Evolutionary conservation across 371 early-diverging fungal species (phyloP).

Genomic region (Rhizopus microsporus): DNA sequence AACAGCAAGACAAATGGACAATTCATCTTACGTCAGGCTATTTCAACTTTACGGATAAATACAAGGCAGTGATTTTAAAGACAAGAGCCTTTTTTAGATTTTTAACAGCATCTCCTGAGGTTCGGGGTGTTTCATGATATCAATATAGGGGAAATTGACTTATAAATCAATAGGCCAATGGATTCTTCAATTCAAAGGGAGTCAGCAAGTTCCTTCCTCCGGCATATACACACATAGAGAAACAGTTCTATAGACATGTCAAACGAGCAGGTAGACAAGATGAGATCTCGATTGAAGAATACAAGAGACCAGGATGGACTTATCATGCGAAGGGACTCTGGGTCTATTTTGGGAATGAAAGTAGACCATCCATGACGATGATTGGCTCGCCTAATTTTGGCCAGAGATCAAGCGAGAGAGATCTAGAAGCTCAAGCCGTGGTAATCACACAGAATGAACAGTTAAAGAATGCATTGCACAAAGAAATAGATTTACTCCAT

Average conservation of each 20-base stretch:
- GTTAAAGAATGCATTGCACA: conserved; percentile 59
- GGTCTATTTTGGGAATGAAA: conserved; percentile 44
- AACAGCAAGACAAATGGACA: conserved; percentile 40
- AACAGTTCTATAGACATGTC: conserved; percentile 56
- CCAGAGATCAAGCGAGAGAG: conserved; percentile 83
- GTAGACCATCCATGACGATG: conserved; percentile 66
- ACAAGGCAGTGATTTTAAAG: conserved; percentile 61
- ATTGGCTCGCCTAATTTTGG: conserved; percentile 95
- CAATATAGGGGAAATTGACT: not conserved
- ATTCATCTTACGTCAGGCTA: conserved; percentile 89
- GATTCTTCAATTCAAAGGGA: conserved; percentile 88
- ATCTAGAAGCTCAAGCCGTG: conserved; percentile 87
- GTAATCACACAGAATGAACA: conserved; percentile 63
- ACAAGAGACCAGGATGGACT: conserved; percentile 81
- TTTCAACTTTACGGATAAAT: conserved; percentile 83
- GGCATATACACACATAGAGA: conserved; percentile 85
- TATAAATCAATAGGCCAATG: conserved; percentile 73
- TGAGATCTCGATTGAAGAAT: conserved; percentile 69
- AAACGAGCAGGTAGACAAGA: conserved; percentile 37
- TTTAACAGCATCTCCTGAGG: conserved; percentile 86
- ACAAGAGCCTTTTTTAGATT: conserved; percentile 66
- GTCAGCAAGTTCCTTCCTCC: conserved; percentile 85
- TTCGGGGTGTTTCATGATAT: conserved; percentile 20
- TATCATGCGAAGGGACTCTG: conserved; percentile 87
- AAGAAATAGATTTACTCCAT: conserved; percentile 53